Conservation (phyloP, 495 filamentous ascomycete genomes). For the Bryoglossum gracile region DNA sequence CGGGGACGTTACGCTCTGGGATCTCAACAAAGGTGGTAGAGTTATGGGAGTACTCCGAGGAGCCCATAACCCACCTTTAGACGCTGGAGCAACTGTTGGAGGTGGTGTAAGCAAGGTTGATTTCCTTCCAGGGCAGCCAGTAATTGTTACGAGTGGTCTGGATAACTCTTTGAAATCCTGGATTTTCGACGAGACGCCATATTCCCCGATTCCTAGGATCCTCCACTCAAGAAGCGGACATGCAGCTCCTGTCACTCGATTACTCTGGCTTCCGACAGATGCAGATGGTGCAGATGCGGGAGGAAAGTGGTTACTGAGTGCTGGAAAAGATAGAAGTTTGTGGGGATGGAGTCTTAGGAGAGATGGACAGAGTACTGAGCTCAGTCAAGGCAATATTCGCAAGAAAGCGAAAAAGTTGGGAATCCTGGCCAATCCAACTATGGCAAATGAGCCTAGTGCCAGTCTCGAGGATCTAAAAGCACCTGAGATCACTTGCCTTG, state of each 20-base stretch:
- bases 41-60: constrained; percentile 74
- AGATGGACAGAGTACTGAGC: constrained; percentile 87
- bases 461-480: constrained; percentile 74
- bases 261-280: constrained; percentile 76
- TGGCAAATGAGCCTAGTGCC: constrained; percentile 44
- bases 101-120: constrained; percentile 70
- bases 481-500: constrained; percentile 81
- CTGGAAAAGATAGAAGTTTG: constrained; percentile 76
- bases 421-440: constrained; percentile 43
- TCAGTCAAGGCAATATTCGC: constrained; percentile 80
- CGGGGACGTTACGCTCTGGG: constrained; percentile 93
- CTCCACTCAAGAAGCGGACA: constrained; percentile 83
- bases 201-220: constrained; percentile 74
- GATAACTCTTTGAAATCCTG: constrained; percentile 93
- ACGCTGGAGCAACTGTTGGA: constrained; percentile 29
- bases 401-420: constrained; percentile 81
- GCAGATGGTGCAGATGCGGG: constrained; percentile 81
- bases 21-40: constrained; percentile 79
- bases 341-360: constrained; percentile 94
- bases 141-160: constrained; percentile 79
- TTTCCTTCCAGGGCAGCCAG: constrained; percentile 85
- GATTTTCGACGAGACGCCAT: constrained; percentile 87
- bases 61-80: constrained; percentile 69
- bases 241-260: constrained; percentile 68
- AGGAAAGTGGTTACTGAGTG: constrained; percentile 93